Percentiles rank a stretch among this genome's conserved stretches.
phyloP scores from a whole-genome alignment of 345 rosid species.

The Hibiscus syriacus region DNA sequence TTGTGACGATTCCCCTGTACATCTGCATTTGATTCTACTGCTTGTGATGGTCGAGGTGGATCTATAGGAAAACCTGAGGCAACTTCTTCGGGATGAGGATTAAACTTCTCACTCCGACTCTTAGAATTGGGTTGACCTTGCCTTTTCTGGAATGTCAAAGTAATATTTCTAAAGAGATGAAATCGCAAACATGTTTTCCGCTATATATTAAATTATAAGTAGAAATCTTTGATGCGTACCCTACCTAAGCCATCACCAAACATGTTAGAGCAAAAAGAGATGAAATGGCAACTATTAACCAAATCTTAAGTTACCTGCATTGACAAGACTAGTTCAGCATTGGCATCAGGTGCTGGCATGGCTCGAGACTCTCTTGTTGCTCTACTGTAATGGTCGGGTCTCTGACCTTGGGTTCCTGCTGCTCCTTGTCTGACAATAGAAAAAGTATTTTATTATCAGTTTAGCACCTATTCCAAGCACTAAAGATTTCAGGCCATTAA shows the following conservation, averaged over 20 bases:
- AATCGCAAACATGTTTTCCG: no score
- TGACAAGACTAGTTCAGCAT: constrained; percentile 75
- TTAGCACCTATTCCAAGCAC: neutral
- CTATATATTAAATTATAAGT: no score
- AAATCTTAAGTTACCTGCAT: constrained; percentile 52
- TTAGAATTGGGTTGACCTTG: constrained; percentile 63
- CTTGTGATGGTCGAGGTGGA: constrained; percentile 87
- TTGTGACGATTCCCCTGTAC: constrained; percentile 57
- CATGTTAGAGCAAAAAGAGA: neutral
- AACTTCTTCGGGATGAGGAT: constrained; percentile 94
- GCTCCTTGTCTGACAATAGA: constrained; percentile 60
- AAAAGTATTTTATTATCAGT: constrained; percentile 7
- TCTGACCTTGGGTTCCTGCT: constrained; percentile 64
- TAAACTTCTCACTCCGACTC: constrained; percentile 96
- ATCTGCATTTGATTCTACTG: constrained; percentile 48
- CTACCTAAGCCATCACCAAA: neutral
- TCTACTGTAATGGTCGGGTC: constrained; percentile 56
- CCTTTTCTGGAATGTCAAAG: constrained; percentile 55
- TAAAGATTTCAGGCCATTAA: neutral
- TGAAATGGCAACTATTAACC: neutral
- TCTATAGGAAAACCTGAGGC: constrained; percentile 99
- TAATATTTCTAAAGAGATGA: neutral
- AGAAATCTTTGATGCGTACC: neutral
- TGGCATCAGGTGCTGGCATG: constrained; percentile 94
- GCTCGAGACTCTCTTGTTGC: constrained; percentile 87